phyloP scores from a whole-genome alignment of 2,329 filamentous ascomycete species.

The Trichoderma sp. region DNA sequence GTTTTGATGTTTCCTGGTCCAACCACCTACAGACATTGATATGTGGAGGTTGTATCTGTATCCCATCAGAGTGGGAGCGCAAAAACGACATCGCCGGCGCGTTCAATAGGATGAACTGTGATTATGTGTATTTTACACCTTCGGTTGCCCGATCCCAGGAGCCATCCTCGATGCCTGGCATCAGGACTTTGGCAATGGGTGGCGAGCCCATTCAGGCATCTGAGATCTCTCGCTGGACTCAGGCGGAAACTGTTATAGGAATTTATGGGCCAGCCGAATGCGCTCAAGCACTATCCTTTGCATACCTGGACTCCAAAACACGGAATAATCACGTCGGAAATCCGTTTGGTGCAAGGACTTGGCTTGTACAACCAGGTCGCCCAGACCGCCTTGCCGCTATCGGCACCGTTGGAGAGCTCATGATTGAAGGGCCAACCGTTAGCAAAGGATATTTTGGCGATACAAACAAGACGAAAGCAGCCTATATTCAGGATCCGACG shows the following conservation, averaged over 20 bases:
- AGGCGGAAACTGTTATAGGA: constrained; percentile 3
- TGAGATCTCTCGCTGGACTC: neutral
- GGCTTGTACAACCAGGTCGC: constrained; percentile 13
- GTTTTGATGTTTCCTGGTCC: constrained; percentile 17
- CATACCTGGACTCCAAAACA: neutral
- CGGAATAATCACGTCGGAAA: constrained; percentile 8
- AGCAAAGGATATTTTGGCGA: constrained; percentile 25
- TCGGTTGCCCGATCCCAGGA: neutral
- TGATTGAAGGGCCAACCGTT: constrained; percentile 28
- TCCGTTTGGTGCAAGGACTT: constrained; percentile 10
- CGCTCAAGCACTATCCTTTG: constrained; percentile 12
- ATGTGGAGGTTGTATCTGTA: constrained; percentile 17
- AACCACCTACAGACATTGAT: constrained; percentile 11
- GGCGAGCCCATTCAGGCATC: neutral
- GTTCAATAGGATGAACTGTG: neutral
- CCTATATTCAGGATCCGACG: constrained; percentile 17
- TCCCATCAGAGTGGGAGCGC: constrained; percentile 16
- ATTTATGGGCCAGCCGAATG: constrained; percentile 16
- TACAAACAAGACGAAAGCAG: neutral
- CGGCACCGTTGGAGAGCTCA: constrained; percentile 28
- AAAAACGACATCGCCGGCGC: constrained; percentile 27
- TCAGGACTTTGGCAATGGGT: constrained; percentile 10
- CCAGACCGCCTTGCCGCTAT: constrained; percentile 23
- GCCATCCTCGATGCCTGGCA: neutral
- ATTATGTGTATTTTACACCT: neutral